Percentiles rank a stretch among this genome's conserved stretches.
These are phyloP conservation scores for Beta lomatogona DNA, from an alignment of 179 eudicot genomes.

Conservation along the genomic window DNA sequence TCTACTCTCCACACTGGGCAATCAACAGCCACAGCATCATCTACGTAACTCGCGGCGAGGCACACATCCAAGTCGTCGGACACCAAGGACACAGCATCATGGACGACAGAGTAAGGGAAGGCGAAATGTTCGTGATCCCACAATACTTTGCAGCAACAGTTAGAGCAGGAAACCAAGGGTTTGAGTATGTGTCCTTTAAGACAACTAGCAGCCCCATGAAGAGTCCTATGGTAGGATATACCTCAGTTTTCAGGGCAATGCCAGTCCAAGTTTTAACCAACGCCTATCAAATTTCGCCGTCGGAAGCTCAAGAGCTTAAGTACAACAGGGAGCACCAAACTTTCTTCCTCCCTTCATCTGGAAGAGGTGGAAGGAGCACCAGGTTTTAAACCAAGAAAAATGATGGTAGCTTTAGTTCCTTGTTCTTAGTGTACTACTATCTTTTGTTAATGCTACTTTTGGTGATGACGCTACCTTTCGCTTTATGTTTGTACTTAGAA, in stretches of 20 bases:
- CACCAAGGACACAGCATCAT: conserved; percentile 48
- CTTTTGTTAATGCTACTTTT: neutral
- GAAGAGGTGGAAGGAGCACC: conserved; percentile 16
- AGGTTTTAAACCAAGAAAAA: conserved; percentile 18
- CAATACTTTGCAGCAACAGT: conserved; percentile 53
- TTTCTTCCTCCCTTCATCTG: conserved; percentile 43
- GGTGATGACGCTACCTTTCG: neutral
- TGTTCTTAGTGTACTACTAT: conserved; percentile 7
- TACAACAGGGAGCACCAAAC: conserved; percentile 46
- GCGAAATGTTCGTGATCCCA: conserved; percentile 70
- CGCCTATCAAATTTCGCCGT: conserved; percentile 49
- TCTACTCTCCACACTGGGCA: conserved; percentile 64
- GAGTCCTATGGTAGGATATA: conserved; percentile 61
- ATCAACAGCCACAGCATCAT: conserved; percentile 58
- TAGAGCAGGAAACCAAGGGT: conserved; percentile 52
- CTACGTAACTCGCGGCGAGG: conserved; percentile 62
- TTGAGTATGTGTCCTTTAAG: conserved; percentile 66
- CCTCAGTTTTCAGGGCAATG: conserved; percentile 68
- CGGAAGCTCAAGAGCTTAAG: conserved; percentile 57
- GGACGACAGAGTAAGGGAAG: conserved; percentile 56
- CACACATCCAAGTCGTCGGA: conserved; percentile 54
- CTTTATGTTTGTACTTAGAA: conserved; percentile 9
- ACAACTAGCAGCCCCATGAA: conserved; percentile 60
- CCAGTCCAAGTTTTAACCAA: conserved; percentile 57
- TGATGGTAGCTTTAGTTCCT: neutral